These are phyloP conservation scores for Dunaliella primolecta DNA, from an alignment of 139 green algal species.

Conservation along the genomic window DNA sequence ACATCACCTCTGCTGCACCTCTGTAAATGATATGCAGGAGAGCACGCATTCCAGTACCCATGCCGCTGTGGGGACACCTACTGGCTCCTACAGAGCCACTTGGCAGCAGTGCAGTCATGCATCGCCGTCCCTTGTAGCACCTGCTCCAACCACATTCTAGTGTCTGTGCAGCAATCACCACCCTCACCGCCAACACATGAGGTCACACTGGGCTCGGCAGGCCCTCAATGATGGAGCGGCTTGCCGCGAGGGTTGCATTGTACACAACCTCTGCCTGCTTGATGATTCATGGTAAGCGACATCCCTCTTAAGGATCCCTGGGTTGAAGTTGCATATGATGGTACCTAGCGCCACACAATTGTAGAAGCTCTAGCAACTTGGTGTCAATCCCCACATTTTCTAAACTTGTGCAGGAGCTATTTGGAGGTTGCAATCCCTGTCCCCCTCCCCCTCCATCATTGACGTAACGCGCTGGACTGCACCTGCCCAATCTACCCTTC, in stretches of 20 bases:
- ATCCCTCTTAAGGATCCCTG: neutral
- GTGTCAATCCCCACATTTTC: too few species aligned
- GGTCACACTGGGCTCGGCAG: neutral
- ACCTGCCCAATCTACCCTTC: too few species aligned
- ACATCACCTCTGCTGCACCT: too few species aligned
- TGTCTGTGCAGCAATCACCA: neutral
- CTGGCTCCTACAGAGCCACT: neutral
- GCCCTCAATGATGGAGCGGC: neutral
- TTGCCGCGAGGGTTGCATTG: too few species aligned
- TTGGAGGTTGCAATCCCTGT: too few species aligned
- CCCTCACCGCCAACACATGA: neutral
- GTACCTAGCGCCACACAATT: neutral
- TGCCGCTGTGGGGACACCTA: constrained; percentile 14
- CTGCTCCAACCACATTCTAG: constrained; percentile 29
- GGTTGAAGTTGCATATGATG: neutral
- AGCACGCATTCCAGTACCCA: constrained; percentile 5
- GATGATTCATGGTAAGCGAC: too few species aligned
- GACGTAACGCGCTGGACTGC: too few species aligned
- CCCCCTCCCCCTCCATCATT: too few species aligned
- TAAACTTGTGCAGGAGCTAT: too few species aligned
- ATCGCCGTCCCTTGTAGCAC: constrained; percentile 3
- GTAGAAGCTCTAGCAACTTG: too few species aligned
- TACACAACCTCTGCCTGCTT: too few species aligned
- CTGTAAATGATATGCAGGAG: neutral
- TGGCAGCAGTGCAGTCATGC: neutral